Conservation (phyloP, 164 flowering plant species). For the Berberis thunbergii region DNA sequence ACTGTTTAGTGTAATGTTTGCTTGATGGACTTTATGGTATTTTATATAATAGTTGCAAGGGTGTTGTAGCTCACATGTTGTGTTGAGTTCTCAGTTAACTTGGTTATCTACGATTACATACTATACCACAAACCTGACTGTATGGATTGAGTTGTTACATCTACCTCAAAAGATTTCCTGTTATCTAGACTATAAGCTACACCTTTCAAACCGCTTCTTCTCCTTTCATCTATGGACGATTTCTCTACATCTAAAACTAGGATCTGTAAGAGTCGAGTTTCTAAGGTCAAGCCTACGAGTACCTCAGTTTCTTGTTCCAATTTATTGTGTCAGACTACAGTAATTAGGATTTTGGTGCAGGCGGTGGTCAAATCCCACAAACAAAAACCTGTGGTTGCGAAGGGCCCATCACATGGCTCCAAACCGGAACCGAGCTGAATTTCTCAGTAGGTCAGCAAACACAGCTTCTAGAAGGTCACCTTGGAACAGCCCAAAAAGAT, state of each 20-base stretch:
- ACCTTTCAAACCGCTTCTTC: neutral
- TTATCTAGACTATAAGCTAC: neutral
- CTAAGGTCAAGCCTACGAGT: neutral
- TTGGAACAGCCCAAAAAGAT: constrained; percentile 28
- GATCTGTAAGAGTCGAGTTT: neutral
- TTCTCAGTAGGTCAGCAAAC: constrained; percentile 44
- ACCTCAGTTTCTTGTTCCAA: too few relatives aligned
- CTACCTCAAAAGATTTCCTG: too few relatives aligned
- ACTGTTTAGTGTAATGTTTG: neutral
- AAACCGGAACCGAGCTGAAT: constrained; percentile 45
- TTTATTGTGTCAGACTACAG: neutral
- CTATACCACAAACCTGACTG: neutral
- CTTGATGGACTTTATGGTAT: neutral
- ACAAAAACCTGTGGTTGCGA: constrained; percentile 20
- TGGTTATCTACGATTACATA: neutral
- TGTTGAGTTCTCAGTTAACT: neutral
- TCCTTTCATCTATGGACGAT: too few relatives aligned
- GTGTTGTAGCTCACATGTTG: neutral
- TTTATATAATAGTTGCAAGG: neutral
- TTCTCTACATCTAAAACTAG: too few relatives aligned
- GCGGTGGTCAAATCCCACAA: constrained; percentile 12
- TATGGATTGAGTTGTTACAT: too few relatives aligned
- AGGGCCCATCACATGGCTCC: constrained; percentile 12
- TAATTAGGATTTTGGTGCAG: constrained; percentile 19
- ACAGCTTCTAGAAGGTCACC: constrained; percentile 18